Evolutionary conservation across 805 yeast genomes (phyloP).

Genomic region (Yarrowia sp.): DNA sequence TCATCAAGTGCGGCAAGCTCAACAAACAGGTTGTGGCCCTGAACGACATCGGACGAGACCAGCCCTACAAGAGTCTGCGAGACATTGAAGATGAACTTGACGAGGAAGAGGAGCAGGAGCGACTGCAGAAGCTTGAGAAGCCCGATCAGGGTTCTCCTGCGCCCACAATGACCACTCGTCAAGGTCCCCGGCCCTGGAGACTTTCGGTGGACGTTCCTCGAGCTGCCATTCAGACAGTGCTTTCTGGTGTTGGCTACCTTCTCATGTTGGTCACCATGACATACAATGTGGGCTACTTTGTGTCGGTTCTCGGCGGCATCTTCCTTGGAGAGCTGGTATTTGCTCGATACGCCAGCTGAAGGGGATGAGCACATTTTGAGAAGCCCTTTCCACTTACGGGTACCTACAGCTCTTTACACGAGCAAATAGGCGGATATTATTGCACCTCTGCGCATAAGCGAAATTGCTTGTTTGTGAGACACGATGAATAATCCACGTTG

Average conservation of each 20-base stretch:
- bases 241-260: conserved; percentile 31
- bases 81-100: conserved; percentile 28
- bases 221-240: conserved; percentile 28
- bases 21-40: conserved; percentile 25
- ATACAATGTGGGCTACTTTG: conserved; percentile 34
- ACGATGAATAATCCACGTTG: not conserved
- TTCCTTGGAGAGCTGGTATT: conserved; percentile 34
- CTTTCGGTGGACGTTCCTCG: conserved; percentile 22
- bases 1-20: conserved; percentile 24
- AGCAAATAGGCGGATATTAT: not conserved
- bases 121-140: conserved; percentile 7
- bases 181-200: conserved; percentile 23
- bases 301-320: conserved; percentile 34
- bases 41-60: conserved; percentile 25
- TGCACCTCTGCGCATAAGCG: not conserved
- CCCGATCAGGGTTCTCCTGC: not conserved
- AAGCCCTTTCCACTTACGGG: too few relatives aligned
- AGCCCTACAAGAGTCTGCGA: conserved; percentile 20
- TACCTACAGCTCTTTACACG: too few relatives aligned
- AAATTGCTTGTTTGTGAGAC: not conserved
- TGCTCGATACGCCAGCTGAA: conserved; percentile 31
- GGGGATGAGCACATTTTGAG: too few relatives aligned
- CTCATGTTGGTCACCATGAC: conserved; percentile 37
- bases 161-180: not conserved
- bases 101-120: conserved; percentile 24